phyloP scores from a whole-genome alignment of 495 filamentous ascomycete species.

The Penicillium malachiteum region DNA sequence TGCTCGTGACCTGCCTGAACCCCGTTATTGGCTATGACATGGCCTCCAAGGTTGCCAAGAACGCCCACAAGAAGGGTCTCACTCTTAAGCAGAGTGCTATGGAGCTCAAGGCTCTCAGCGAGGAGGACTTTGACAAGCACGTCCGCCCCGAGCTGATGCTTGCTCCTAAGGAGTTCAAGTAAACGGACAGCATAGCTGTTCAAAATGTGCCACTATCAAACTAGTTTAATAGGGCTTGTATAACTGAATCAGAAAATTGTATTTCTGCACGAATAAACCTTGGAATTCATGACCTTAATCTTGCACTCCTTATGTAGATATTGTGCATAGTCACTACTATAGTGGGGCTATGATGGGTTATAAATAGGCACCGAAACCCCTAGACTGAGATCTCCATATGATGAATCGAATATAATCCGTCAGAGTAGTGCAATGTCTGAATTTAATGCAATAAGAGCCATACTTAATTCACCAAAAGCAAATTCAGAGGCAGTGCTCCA shows the following conservation, averaged over 20 bases:
- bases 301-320: not conserved
- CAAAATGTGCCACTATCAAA: slow-evolving; percentile 21
- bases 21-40: slow-evolving; percentile 98
- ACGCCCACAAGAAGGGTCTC: slow-evolving; percentile 96
- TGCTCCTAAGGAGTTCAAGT: slow-evolving; percentile 66
- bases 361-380: slow-evolving; percentile 8
- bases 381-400: too few species aligned
- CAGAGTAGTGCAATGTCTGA: not conserved
- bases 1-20: slow-evolving; percentile 98
- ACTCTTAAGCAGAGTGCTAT: slow-evolving; percentile 92
- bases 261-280: not conserved
- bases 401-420: too few species aligned
- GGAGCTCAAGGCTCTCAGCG: slow-evolving; percentile 86
- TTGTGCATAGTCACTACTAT: not conserved
- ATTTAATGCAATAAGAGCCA: not conserved
- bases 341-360: slow-evolving; percentile 8
- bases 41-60: slow-evolving; percentile 98
- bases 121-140: slow-evolving; percentile 86
- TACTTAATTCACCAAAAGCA: not conserved
- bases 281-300: not conserved
- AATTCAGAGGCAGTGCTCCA: not conserved
- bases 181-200: slow-evolving; percentile 19
- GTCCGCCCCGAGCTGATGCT: slow-evolving; percentile 98
- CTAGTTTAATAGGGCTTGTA: slow-evolving; percentile 24
- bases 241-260: slow-evolving; percentile 17